phyloP scores from a whole-genome alignment of 768 basidiomycete species.

The Auriculariales sp. region DNA sequence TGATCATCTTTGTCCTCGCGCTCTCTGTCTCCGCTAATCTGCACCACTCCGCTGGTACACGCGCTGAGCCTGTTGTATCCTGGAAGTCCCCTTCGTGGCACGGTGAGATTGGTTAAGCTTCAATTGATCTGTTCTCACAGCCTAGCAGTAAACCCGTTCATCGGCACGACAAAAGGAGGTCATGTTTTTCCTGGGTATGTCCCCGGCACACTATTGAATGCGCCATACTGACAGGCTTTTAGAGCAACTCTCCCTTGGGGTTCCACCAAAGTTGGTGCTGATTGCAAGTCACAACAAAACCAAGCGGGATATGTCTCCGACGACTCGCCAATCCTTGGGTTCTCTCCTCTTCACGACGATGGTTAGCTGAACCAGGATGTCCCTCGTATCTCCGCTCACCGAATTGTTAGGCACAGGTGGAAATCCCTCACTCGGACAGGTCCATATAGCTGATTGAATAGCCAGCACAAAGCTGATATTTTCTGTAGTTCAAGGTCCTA shows the following conservation, averaged over 20 bases:
- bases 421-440: slow-evolving; percentile 7
- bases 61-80: too few relatives aligned
- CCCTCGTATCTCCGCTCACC: too few relatives aligned
- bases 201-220: neutral
- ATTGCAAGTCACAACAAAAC: slow-evolving; percentile 6
- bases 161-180: slow-evolving; percentile 50
- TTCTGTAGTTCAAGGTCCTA: neutral
- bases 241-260: slow-evolving; percentile 8
- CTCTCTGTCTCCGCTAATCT: too few relatives aligned
- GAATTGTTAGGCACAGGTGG: too few relatives aligned
- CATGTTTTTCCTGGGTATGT: slow-evolving; percentile 40
- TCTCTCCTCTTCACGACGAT: slow-evolving; percentile 9
- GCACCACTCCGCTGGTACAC: too few relatives aligned
- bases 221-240: neutral
- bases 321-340: slow-evolving; percentile 6
- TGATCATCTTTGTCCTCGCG: too few relatives aligned
- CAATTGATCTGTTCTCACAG: too few relatives aligned
- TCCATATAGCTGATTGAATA: neutral
- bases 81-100: too few relatives aligned
- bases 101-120: too few relatives aligned
- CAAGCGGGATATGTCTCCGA: slow-evolving; percentile 10
- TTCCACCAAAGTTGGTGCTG: slow-evolving; percentile 6
- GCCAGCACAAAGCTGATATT: neutral
- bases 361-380: too few relatives aligned
- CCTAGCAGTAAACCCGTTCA: slow-evolving; percentile 36